Base-by-base conservation (phyloP, 306 rosid species). In the Trifolium fragiferum region DNA sequence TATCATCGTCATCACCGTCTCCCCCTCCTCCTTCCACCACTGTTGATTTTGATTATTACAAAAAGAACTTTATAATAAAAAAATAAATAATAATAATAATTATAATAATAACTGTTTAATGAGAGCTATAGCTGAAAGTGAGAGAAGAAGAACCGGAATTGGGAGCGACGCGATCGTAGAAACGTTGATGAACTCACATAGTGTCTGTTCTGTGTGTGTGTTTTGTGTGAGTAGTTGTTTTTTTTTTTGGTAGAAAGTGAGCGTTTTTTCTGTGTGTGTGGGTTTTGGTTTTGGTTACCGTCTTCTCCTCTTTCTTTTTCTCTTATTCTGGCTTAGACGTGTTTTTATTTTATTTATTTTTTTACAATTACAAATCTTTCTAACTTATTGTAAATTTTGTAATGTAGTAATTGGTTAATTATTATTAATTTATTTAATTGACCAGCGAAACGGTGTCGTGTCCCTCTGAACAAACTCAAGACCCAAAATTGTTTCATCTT, bases 381-480 rank as follows among this genome's bases (percentile, higher is more conserved):
- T 25, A 25, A 25, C 2, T 25, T 25, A 25, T 25, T 25, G 27
- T 25, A 25, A n/a, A n/a, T n/a, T n/a, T n/a, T n/a, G n/a, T n/a
- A n/a, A n/a, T n/a, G n/a, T 27, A 30, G 4, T 30, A 37, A 37
- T 37, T 8, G 37, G 0, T 0, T 33, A 33, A 33, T 33, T 32
- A 32, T 4, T 33, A 33, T 33, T 33, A 33, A 37, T 37, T 7
- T 13, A 44, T 58, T 13, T 58, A 58, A 58, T 58, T 58, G 38
- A 58, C 64, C 30, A 10, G n/a, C 38, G 64, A 58, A 58, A 58
- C 38, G 64, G 64, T 58, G 64, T 58, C 38, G 38, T 58, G 18
- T 58, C 18, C 6, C 8, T 16, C 35, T 2, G 16, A 58, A 8
- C 64, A 58, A 58, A 58, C 37, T 58, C 63, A 9, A 9, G 27